These are phyloP conservation scores for Aeschynomene evenia DNA, from an alignment of 306 rosid species.

Conservation along the genomic window DNA sequence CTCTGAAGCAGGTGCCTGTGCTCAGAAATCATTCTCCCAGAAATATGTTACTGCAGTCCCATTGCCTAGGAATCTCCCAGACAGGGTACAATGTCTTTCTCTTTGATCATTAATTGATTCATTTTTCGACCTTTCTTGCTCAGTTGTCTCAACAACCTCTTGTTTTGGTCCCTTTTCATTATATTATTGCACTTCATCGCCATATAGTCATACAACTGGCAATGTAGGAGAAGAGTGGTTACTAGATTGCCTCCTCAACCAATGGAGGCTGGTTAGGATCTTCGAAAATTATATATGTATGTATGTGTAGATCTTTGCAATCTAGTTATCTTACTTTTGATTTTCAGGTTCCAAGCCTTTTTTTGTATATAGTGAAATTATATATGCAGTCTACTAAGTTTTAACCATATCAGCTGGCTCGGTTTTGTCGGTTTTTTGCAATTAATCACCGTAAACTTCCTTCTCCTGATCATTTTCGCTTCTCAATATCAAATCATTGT, in stretches of 20 bases:
- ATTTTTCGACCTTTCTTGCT: constrained; percentile 63
- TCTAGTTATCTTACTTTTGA: constrained; percentile 40
- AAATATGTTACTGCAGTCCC: constrained; percentile 86
- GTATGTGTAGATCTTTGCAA: constrained; percentile 45
- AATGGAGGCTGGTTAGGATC: constrained; percentile 64
- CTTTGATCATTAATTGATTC: constrained; percentile 92
- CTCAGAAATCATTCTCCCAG: constrained; percentile 62
- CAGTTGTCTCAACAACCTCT: constrained; percentile 58
- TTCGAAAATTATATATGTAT: constrained; percentile 47
- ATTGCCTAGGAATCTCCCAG: constrained; percentile 92
- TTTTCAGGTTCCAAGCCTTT: constrained; percentile 43
- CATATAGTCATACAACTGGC: constrained; percentile 54
- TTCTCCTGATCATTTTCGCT: not conserved
- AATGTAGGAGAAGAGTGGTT: constrained; percentile 68
- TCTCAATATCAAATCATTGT: constrained; percentile 19
- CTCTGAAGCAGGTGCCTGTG: constrained; percentile 51
- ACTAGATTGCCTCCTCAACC: constrained; percentile 60
- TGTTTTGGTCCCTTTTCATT: constrained; percentile 49
- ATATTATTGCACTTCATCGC: constrained; percentile 47
- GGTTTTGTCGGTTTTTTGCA: constrained; percentile 31
- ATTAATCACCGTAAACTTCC: constrained; percentile 28
- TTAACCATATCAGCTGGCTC: constrained; percentile 37
- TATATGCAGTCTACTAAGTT: constrained; percentile 35
- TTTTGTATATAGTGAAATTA: constrained; percentile 44
- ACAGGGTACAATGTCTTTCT: constrained; percentile 99